These are phyloP conservation scores for Dichotomopilus funicola DNA, from an alignment of 2,329 filamentous ascomycete species.

Conservation along the genomic window DNA sequence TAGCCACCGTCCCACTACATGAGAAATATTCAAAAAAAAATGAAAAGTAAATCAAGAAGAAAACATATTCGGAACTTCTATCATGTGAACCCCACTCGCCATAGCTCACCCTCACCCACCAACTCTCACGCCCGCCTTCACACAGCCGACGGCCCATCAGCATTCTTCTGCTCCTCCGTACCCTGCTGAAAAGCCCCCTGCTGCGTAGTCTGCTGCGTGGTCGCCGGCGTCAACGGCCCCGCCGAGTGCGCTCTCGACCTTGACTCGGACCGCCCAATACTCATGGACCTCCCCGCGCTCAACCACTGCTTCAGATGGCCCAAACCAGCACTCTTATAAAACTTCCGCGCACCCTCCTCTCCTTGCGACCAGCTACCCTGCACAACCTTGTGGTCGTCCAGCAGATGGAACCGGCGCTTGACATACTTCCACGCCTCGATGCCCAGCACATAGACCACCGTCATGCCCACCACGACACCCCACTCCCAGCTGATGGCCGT, in stretches of 20 bases:
- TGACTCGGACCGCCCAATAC: conserved; percentile 22
- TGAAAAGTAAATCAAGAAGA: no score
- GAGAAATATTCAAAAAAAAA: no score
- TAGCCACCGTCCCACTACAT: no score
- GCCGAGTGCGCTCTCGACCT: conserved; percentile 13
- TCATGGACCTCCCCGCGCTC: conserved; percentile 5
- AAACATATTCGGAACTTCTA: no score
- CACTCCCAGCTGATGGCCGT: conserved; percentile 68
- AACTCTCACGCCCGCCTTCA: background rate
- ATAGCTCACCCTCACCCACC: no score
- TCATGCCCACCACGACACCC: conserved; percentile 59
- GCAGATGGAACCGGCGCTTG: conserved; percentile 52
- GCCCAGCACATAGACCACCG: conserved; percentile 57
- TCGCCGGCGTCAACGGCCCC: conserved; percentile 13
- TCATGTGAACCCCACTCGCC: no score
- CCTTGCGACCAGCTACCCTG: conserved; percentile 48
- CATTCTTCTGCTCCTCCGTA: background rate
- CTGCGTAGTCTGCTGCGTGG: conserved; percentile 14
- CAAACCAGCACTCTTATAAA: conserved; percentile 45
- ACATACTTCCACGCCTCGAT: conserved; percentile 66
- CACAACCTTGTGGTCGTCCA: conserved; percentile 46
- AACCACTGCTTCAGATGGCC: conserved; percentile 33
- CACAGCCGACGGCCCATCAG: background rate
- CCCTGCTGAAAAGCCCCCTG: background rate
- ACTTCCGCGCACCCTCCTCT: conserved; percentile 38